Conservation (phyloP, 768 basidiomycete genomes). For the Tylopilus vinaceipallidus region DNA sequence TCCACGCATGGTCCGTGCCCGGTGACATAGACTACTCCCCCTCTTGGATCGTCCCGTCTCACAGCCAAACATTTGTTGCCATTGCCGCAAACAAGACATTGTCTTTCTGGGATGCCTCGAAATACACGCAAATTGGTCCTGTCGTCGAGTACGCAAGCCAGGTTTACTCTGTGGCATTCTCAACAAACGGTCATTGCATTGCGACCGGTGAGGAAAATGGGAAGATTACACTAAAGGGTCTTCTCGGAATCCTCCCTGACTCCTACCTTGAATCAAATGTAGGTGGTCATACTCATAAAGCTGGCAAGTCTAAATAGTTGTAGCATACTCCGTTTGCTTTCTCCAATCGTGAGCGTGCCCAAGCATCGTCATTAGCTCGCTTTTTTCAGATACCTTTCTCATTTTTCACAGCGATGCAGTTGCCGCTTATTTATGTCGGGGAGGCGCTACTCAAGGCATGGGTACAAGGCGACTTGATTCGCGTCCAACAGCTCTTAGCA, state of each 20-base stretch:
- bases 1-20: no score
- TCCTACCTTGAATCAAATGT: no score
- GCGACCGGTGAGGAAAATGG: not conserved
- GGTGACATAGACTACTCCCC: not conserved
- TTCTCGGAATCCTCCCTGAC: not conserved
- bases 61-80: no score
- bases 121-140: not conserved
- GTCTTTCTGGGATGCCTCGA: constrained; percentile 5
- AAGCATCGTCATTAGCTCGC: no score
- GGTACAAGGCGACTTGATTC: not conserved
- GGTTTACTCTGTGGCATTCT: constrained; percentile 4
- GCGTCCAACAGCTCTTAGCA: not conserved
- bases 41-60: not conserved
- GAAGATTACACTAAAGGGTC: not conserved
- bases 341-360: no score
- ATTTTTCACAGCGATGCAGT: not conserved
- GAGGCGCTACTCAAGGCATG: not conserved
- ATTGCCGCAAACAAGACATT: no score
- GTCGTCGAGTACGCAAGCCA: not conserved
- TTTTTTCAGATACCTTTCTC: no score
- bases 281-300: no score
- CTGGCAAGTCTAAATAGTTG: no score
- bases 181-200: not conserved
- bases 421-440: not conserved
- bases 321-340: no score